Conservation (phyloP, 2,329 filamentous ascomycete genomes). For the Aureobasidium sp. region DNA sequence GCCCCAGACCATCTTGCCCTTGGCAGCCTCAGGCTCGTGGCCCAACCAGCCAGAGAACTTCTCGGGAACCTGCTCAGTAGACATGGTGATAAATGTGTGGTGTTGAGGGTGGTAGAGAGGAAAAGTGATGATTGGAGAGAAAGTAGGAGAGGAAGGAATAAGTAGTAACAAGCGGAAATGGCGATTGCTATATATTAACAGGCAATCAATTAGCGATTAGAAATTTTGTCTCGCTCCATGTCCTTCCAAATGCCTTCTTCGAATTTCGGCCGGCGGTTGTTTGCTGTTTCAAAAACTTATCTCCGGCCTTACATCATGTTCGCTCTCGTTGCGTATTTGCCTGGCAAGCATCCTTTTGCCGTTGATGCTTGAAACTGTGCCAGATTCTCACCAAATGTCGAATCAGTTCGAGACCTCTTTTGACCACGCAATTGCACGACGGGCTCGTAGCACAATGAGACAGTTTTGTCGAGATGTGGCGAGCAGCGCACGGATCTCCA, state of each 20-base stretch:
- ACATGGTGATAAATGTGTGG: constrained; percentile 15
- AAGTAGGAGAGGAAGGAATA: neutral
- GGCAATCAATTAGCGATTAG: neutral
- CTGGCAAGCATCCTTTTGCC: neutral
- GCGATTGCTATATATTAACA: constrained; percentile 2
- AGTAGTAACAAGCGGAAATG: neutral
- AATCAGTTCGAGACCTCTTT: neutral
- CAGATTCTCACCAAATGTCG: neutral
- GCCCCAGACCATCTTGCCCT: constrained; percentile 48
- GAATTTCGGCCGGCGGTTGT: constrained; percentile 3
- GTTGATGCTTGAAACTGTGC: neutral
- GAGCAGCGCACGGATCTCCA: neutral
- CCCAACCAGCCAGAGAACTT: constrained; percentile 52
- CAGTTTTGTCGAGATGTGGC: neutral
- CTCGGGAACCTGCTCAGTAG: constrained; percentile 29
- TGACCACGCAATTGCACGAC: neutral
- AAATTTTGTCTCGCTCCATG: neutral
- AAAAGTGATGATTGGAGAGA: neutral
- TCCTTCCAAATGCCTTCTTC: neutral
- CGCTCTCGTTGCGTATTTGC: neutral
- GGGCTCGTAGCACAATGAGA: neutral
- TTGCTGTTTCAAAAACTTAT: constrained; percentile 2
- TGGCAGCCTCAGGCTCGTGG: constrained; percentile 37
- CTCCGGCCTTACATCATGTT: constrained; percentile 2
- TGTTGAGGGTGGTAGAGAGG: neutral